Conservation (phyloP, 805 yeast species). For the Isabelozyma gotoi region DNA sequence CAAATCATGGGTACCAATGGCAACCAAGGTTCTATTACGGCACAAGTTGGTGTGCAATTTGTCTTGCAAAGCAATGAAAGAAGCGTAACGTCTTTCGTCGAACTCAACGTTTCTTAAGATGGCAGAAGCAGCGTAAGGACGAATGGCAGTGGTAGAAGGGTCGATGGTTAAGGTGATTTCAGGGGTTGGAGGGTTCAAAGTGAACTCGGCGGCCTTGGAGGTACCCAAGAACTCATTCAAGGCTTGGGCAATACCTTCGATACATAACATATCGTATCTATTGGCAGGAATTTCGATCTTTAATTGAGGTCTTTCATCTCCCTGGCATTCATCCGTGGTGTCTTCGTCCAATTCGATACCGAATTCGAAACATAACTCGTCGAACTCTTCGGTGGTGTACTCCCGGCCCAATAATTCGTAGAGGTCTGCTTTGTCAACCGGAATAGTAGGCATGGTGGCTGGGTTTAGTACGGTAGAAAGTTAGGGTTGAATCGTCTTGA, state of each 20-base stretch:
- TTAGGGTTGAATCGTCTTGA: no score
- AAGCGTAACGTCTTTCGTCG: constrained; percentile 83
- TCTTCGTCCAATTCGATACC: constrained; percentile 98
- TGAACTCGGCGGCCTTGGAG: constrained; percentile 62
- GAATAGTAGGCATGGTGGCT: constrained; percentile 87
- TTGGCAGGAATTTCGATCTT: constrained; percentile 98
- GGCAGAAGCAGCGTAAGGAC: constrained; percentile 97
- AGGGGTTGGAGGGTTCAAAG: constrained; percentile 60
- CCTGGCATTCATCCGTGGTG: constrained; percentile 71
- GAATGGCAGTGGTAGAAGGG: constrained; percentile 65
- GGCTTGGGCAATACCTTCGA: constrained; percentile 96
- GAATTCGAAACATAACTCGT: constrained; percentile 94
- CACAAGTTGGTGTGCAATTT: constrained; percentile 93
- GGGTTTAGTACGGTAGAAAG: no score
- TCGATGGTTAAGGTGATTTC: constrained; percentile 66
- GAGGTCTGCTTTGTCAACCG: constrained; percentile 92
- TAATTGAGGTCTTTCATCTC: constrained; percentile 92
- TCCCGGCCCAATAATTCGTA: constrained; percentile 67
- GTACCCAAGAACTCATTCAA: constrained; percentile 86
- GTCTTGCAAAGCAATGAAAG: constrained; percentile 94
- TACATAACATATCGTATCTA: constrained; percentile 96
- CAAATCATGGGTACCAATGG: constrained; percentile 97
- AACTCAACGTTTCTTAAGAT: constrained; percentile 80
- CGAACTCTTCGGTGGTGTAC: constrained; percentile 84
- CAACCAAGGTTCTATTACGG: constrained; percentile 95